Percentiles rank a stretch among this genome's conserved stretches.
phyloP scores from a whole-genome alignment of 2,329 filamentous ascomycete species.

The Daldinia sp. region DNA sequence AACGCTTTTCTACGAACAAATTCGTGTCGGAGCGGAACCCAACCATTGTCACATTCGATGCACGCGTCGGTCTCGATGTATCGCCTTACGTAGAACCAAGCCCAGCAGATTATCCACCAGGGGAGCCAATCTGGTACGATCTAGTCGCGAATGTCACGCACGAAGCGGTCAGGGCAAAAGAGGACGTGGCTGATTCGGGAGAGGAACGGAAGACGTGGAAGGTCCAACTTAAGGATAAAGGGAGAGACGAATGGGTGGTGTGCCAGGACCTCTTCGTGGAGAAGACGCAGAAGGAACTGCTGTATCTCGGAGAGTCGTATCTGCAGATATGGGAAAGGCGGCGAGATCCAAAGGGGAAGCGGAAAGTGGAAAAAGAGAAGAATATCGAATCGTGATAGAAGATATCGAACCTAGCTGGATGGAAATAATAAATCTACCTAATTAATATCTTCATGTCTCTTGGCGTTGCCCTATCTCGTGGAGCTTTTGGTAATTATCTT shows the following conservation, averaged over 20 bases:
- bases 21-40: constrained; percentile 97
- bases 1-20: constrained; percentile 96
- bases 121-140: constrained; percentile 93
- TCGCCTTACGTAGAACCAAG: constrained; percentile 92
- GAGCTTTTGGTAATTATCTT: not conserved
- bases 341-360: constrained; percentile 62
- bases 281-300: constrained; percentile 84
- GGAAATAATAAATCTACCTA: constrained; percentile 3
- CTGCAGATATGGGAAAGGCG: constrained; percentile 95
- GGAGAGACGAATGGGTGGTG: constrained; percentile 87
- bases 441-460: not conserved
- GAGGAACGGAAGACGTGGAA: constrained; percentile 94
- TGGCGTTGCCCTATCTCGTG: not conserved
- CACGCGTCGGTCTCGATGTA: constrained; percentile 83
- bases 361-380: constrained; percentile 50
- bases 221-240: constrained; percentile 86
- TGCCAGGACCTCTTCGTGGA: constrained; percentile 96
- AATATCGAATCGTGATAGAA: not conserved
- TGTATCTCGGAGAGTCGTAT: constrained; percentile 95
- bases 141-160: constrained; percentile 94
- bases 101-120: constrained; percentile 74
- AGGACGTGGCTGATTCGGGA: constrained; percentile 89
- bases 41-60: constrained; percentile 96
- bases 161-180: constrained; percentile 80
- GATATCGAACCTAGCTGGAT: not conserved